Evolutionary conservation across 441 rosid species (phyloP), one percentile per base, ranked within the genome.

Genomic region (Euphorbia schlechtendalii): DNA sequence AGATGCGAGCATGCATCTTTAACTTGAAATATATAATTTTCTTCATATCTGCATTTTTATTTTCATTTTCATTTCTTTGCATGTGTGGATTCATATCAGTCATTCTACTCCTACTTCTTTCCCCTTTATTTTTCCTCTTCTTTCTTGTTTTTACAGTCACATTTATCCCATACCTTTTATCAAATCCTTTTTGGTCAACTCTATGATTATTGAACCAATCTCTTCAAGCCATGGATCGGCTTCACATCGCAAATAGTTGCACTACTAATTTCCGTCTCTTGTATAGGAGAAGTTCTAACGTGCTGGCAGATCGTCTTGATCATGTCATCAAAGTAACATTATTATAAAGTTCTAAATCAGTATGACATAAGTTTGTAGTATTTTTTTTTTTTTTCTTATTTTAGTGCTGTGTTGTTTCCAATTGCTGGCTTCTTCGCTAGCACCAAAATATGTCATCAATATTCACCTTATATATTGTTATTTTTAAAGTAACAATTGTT

Each of bases 221-320:
- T 46, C 51, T 14, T 46, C 18, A 46, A 46, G 51, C 51, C 51
- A 46, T 46, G 51, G 20, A 46, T n/a, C 4, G 75, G 34, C 73
- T 83, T 25, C 84, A 83, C 54, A 74, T 75, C 7, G 87, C 82
- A 25, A 79, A 75, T 61, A 67, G 63, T 48, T 81, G 84, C 49
- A 65, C 68, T 9, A 82, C 83, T 64, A 53, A 1, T 32, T 30
- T n/a, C 10, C 41, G 20, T 18, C 14, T 18, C 41, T 48, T 30
- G 34, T 49, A 4, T 25, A 2, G 40, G 40, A 0, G 51, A 15
- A 46, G 45, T 40, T 40, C 14, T 45, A 48, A 13, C 5, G 52
- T 48, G 18, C 3, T 48, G 21, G 7, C 15, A 3, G 49, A 15
- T 14, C 12, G 49, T 40, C 11, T 1, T 10, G 45, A 12, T 12